A percentile compares a stretch with the other conserved stretches of the same genome.
Evolutionary conservation across 1,284 basidiomycete genomes (phyloP).

Genomic region (Tylopilus orsonianus): DNA sequence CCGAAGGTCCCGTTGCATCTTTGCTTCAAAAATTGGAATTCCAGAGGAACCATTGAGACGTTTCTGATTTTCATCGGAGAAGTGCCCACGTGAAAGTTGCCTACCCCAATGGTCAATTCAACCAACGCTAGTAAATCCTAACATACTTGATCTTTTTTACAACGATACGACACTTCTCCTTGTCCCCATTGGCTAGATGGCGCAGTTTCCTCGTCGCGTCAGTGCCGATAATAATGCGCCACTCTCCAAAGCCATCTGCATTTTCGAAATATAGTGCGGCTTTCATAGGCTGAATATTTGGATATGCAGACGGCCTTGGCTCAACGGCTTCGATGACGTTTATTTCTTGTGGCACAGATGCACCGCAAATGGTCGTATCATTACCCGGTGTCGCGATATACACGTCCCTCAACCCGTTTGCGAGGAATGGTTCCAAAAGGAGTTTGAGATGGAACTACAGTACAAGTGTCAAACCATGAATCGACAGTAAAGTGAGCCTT

Average conservation of each 20-base stretch:
- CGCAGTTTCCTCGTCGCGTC: slow-evolving; percentile 46
- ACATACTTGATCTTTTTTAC: slow-evolving; percentile 61
- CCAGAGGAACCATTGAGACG: slow-evolving; percentile 48
- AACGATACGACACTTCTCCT: slow-evolving; percentile 45
- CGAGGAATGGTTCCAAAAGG: slow-evolving; percentile 19
- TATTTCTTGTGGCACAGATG: not conserved
- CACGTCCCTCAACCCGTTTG: slow-evolving; percentile 11
- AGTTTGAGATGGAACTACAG: slow-evolving; percentile 30
- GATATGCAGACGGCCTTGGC: slow-evolving; percentile 34
- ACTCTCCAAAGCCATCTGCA: slow-evolving; percentile 52
- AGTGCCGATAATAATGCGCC: slow-evolving; percentile 50
- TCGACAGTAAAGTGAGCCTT: not conserved
- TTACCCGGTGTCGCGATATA: slow-evolving; percentile 8
- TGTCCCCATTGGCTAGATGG: slow-evolving; percentile 39
- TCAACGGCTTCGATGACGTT: slow-evolving; percentile 1
- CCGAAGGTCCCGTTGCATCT: slow-evolving; percentile 60
- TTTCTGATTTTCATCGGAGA: slow-evolving; percentile 69
- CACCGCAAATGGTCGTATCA: not conserved
- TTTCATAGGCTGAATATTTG: slow-evolving; percentile 49
- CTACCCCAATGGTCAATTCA: slow-evolving; percentile 34
- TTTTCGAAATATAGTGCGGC: slow-evolving; percentile 50
- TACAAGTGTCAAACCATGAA: not conserved
- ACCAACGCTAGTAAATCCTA: not conserved
- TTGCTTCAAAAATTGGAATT: slow-evolving; percentile 66
- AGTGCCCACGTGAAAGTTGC: slow-evolving; percentile 64